phyloP scores from a whole-genome alignment of 1,284 basidiomycete genomes.

The Trichosporon faecale region DNA sequence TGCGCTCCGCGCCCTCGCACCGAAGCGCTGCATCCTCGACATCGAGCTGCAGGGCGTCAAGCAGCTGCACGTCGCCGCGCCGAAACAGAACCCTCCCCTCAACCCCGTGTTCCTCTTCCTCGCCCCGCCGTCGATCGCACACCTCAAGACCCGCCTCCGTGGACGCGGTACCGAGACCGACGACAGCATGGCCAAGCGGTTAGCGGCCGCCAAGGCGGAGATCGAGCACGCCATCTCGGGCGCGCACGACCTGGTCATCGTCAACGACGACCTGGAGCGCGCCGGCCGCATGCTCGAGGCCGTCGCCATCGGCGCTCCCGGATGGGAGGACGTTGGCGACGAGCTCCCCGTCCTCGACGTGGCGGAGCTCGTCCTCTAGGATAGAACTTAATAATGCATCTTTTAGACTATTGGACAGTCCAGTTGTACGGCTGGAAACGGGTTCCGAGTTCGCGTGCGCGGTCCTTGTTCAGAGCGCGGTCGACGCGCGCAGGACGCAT shows the following conservation, averaged over 20 bases:
- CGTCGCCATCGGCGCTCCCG: constrained; percentile 65
- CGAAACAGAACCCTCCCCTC: constrained; percentile 59
- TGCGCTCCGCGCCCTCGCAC: constrained; percentile 59
- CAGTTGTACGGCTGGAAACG: constrained; percentile 53
- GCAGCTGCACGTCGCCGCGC: constrained; percentile 69
- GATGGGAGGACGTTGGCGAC: constrained; percentile 46
- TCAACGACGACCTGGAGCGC: constrained; percentile 85
- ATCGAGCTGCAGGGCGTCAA: constrained; percentile 96
- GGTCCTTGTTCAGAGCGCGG: constrained; percentile 64
- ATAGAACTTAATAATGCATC: constrained; percentile 1
- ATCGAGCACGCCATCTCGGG: constrained; percentile 76
- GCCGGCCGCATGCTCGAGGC: constrained; percentile 67
- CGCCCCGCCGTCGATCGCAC: constrained; percentile 73
- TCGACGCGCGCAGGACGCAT: constrained; percentile 73
- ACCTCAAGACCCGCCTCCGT: constrained; percentile 66
- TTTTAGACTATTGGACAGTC: constrained; percentile 37
- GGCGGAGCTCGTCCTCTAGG: constrained; percentile 24
- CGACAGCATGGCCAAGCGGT: constrained; percentile 68
- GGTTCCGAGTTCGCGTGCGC: constrained; percentile 58
- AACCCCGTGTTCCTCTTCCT: constrained; percentile 91
- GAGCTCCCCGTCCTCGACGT: constrained; percentile 44
- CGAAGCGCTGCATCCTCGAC: constrained; percentile 82
- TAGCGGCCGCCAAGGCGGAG: constrained; percentile 77
- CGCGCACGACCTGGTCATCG: constrained; percentile 77
- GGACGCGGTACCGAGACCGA: constrained; percentile 83